phyloP scores from a whole-genome alignment of 2,329 filamentous ascomycete genomes.

The Arthroderma sp. region DNA sequence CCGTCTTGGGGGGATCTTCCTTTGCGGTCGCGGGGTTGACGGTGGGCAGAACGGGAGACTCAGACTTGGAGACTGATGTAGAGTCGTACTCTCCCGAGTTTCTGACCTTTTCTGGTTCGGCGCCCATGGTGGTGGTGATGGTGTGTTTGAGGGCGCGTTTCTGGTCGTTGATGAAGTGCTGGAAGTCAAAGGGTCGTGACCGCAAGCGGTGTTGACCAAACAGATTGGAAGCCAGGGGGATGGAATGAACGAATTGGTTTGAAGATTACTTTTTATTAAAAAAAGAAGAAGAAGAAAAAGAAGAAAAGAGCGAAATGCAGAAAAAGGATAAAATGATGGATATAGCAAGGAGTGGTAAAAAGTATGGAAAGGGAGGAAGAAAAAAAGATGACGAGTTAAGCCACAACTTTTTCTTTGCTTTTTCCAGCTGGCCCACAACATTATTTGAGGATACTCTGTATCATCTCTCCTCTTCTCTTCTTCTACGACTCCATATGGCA shows the following conservation, averaged over 20 bases:
- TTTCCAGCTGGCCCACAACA: too few species aligned
- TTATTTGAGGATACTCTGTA: too few species aligned
- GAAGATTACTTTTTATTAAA: conserved; percentile 13
- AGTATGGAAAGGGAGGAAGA: too few species aligned
- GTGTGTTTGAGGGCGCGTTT: conserved; percentile 18
- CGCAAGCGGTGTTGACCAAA: conserved; percentile 30
- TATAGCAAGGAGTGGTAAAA: not conserved
- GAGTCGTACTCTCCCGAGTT: conserved; percentile 56
- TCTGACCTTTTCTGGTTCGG: conserved; percentile 67
- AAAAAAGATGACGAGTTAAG: too few species aligned
- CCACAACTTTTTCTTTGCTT: too few species aligned
- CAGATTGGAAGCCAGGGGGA: conserved; percentile 31
- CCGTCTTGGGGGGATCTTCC: conserved; percentile 47
- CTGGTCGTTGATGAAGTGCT: conserved; percentile 33
- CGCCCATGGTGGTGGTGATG: conserved; percentile 50
- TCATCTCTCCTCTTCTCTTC: too few species aligned
- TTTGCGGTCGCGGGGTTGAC: conserved; percentile 67
- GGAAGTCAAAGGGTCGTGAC: conserved; percentile 36
- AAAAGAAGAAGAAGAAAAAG: conserved; percentile 13
- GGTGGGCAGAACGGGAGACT: conserved; percentile 54
- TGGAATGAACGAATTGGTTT: not conserved
- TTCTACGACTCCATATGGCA: too few species aligned
- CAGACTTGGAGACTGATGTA: conserved; percentile 28
- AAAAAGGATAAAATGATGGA: not conserved
- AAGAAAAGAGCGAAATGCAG: conserved; percentile 15